Evolutionary conservation across 257 asterid species (phyloP).

Genomic region (Solanum rostratum): DNA sequence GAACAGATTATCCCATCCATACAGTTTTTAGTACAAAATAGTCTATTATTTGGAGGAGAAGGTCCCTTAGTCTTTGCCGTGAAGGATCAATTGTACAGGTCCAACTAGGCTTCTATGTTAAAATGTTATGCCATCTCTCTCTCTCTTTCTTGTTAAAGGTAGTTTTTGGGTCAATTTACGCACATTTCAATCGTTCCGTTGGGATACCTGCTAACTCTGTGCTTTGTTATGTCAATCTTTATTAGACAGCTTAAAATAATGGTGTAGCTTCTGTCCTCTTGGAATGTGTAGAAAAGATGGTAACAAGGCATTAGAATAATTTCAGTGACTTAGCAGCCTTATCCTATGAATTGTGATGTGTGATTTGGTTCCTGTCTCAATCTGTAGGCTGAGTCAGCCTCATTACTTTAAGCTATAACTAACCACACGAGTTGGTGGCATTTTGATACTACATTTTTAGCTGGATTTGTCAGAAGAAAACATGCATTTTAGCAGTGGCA

Average conservation of each 20-base stretch:
- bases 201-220: neutral
- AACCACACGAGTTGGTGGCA: neutral
- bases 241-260: neutral
- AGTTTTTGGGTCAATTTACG: neutral
- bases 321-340: neutral
- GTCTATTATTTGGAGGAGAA: neutral
- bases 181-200: neutral
- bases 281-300: neutral
- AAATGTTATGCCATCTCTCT: neutral
- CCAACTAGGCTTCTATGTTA: neutral
- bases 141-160: neutral
- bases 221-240: neutral
- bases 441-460: neutral
- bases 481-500: neutral
- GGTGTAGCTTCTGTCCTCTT: neutral
- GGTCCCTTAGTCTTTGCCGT: neutral
- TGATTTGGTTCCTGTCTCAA: neutral
- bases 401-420: neutral
- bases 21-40: neutral
- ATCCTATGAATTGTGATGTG: neutral
- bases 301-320: neutral
- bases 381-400: neutral
- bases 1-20: neutral
- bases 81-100: neutral
- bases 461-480: neutral